Evolutionary conservation across 371 early-diverging fungal genomes (phyloP).

Genomic region (Cokeromyces recurvatus): DNA sequence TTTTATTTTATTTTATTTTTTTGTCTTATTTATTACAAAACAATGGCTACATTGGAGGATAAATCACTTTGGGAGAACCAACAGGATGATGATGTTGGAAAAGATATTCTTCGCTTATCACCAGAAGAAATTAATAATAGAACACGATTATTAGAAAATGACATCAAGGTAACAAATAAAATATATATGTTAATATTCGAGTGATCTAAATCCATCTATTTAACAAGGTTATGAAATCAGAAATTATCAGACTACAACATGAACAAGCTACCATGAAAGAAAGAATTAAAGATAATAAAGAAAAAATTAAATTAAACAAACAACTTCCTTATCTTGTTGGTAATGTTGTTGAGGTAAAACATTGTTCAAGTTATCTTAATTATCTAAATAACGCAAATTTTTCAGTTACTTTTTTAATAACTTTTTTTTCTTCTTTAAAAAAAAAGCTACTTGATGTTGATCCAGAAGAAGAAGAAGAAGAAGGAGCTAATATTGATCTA

Average conservation of each 20-base stretch:
- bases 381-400: too few relatives aligned
- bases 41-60: conserved; percentile 64
- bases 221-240: conserved; percentile 85
- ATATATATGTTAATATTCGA: too few relatives aligned
- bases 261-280: conserved; percentile 90
- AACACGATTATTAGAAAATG: conserved; percentile 92
- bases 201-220: background rate
- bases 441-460: conserved; percentile 86
- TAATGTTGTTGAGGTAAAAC: conserved; percentile 95
- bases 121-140: conserved; percentile 93
- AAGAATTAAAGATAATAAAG: conserved; percentile 97
- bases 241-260: conserved; percentile 80
- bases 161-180: conserved; percentile 76
- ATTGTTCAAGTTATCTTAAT: too few relatives aligned
- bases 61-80: conserved; percentile 62
- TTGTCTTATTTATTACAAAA: background rate
- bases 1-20: too few relatives aligned
- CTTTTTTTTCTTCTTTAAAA: background rate
- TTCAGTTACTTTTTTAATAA: too few relatives aligned
- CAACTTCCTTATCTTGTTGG: conserved; percentile 99
- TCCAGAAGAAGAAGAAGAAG: conserved; percentile 80
- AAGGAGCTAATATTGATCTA: conserved; percentile 92
- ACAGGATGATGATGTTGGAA: conserved; percentile 73
- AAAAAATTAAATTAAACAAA: conserved; percentile 99
- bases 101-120: conserved; percentile 83